phyloP scores from a whole-genome alignment of 495 filamentous ascomycete genomes.

The Trichoderma reesei region DNA sequence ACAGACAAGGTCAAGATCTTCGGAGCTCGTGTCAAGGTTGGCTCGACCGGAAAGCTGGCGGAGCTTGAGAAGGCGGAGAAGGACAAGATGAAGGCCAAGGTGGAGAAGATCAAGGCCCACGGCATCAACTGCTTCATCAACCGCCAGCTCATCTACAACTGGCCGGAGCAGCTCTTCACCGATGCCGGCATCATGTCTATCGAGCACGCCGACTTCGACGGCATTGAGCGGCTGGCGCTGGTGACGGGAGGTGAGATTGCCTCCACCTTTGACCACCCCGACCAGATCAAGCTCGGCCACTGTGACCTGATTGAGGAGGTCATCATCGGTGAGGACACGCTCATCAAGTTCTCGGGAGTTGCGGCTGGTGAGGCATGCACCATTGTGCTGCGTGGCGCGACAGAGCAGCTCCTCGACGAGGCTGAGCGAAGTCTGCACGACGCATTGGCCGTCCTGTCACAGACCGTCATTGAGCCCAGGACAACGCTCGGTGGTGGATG shows the following conservation, averaged over 20 bases:
- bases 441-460: constrained; percentile 90
- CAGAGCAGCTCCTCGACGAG: constrained; percentile 93
- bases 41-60: constrained; percentile 88
- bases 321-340: constrained; percentile 91
- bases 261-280: constrained; percentile 95
- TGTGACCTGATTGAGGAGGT: constrained; percentile 97
- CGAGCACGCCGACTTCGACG: constrained; percentile 98
- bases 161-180: constrained; percentile 97
- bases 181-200: constrained; percentile 97
- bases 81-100: constrained; percentile 98
- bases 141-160: constrained; percentile 98
- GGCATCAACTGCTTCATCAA: constrained; percentile 99
- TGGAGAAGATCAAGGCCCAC: constrained; percentile 96
- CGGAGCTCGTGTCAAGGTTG: constrained; percentile 88
- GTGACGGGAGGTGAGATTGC: constrained; percentile 97
- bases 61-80: constrained; percentile 96
- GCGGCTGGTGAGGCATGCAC: constrained; percentile 93
- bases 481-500: constrained; percentile 93
- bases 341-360: constrained; percentile 96
- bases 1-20: constrained; percentile 99
- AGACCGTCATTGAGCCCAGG: constrained; percentile 89
- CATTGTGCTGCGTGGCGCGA: constrained; percentile 91
- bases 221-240: constrained; percentile 86
- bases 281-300: constrained; percentile 88
- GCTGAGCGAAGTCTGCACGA: constrained; percentile 94